These are phyloP conservation scores for Hypoxylon sp. DNA, from an alignment of 2,329 filamentous ascomycete species.

Conservation along the genomic window DNA sequence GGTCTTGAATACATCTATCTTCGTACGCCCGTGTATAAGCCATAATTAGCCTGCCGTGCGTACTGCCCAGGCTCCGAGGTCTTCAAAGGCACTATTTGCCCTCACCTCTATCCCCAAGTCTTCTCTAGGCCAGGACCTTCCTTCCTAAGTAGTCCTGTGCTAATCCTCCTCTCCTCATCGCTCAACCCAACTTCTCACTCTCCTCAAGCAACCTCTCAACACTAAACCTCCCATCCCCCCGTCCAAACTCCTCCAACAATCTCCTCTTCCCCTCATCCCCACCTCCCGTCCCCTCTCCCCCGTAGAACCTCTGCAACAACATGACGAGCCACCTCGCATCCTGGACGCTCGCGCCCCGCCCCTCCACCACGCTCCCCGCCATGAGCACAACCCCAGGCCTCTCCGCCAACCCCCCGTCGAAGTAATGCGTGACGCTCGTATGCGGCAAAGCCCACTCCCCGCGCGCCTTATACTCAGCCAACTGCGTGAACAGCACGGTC, in stretches of 20 bases:
- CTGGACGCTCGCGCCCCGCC: constrained; percentile 80
- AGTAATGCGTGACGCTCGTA: constrained; percentile 92
- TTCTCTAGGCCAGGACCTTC: too few species aligned
- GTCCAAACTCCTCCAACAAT: constrained; percentile 85
- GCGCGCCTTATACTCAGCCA: constrained; percentile 92
- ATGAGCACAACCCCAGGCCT: constrained; percentile 86
- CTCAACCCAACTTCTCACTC: constrained; percentile 80
- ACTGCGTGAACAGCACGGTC: constrained; percentile 91
- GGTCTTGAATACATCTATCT: background rate
- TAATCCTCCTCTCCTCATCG: background rate
- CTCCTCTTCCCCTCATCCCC: constrained; percentile 73
- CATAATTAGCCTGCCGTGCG: constrained; percentile 1
- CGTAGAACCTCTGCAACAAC: constrained; percentile 95
- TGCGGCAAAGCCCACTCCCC: constrained; percentile 93
- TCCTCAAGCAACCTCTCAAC: constrained; percentile 90
- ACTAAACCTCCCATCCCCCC: constrained; percentile 83
- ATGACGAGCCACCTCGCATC: constrained; percentile 93
- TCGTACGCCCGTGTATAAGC: constrained; percentile 19
- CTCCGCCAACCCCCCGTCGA: constrained; percentile 75
- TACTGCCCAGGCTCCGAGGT: background rate
- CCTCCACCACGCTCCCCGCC: constrained; percentile 84
- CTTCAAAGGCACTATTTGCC: background rate
- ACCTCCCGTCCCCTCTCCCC: constrained; percentile 69
- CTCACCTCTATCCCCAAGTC: background rate
- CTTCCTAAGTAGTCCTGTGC: background rate